phyloP scores from a whole-genome alignment of 352 stramenopile genomes.

The Halophytophthora batemanensis region DNA sequence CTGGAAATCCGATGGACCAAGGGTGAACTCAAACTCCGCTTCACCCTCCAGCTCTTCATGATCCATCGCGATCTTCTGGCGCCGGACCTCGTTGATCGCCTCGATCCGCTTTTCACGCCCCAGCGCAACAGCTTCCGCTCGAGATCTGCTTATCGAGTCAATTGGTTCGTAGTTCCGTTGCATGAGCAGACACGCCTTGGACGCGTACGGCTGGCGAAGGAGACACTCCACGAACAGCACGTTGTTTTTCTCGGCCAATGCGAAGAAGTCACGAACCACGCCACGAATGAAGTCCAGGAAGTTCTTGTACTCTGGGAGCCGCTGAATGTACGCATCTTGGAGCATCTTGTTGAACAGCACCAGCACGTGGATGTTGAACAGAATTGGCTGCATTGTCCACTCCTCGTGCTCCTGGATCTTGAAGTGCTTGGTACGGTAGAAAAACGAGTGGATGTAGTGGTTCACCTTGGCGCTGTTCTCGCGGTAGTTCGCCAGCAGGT shows the following conservation, averaged over 20 bases:
- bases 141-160: constrained; percentile 58
- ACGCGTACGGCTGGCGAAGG: constrained; percentile 66
- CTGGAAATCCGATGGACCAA: constrained; percentile 61
- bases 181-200: constrained; percentile 65
- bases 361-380: constrained; percentile 84
- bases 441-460: constrained; percentile 88
- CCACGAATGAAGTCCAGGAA: constrained; percentile 81
- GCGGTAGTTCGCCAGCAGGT: constrained; percentile 64
- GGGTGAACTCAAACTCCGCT: constrained; percentile 74
- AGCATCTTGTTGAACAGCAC: constrained; percentile 83
- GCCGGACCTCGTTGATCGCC: constrained; percentile 59
- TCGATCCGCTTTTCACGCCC: constrained; percentile 55
- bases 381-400: constrained; percentile 83
- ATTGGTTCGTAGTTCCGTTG: constrained; percentile 75
- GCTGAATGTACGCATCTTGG: constrained; percentile 69
- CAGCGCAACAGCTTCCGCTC: constrained; percentile 57
- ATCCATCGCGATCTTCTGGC: constrained; percentile 67
- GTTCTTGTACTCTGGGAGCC: constrained; percentile 49
- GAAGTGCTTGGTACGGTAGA: constrained; percentile 84
- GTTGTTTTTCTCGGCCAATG: constrained; percentile 73
- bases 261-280: constrained; percentile 79
- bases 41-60: constrained; percentile 79
- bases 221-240: constrained; percentile 77
- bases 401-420: constrained; percentile 67
- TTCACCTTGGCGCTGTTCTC: constrained; percentile 83